Evolutionary conservation across 495 filamentous ascomycete genomes (phyloP).

Genomic region (Aspergillus conjunctus): DNA sequence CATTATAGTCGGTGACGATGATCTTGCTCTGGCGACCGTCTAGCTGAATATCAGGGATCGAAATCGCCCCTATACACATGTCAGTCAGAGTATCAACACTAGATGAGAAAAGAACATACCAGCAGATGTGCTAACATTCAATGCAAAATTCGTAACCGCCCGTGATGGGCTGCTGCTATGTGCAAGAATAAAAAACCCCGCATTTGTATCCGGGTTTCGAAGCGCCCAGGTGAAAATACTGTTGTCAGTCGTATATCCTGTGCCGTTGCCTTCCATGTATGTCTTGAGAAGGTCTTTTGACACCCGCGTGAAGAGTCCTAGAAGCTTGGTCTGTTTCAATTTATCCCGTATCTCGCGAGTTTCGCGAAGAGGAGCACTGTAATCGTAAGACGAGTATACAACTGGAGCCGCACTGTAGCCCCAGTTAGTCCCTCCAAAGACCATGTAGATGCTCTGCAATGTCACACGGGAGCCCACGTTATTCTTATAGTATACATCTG

Average conservation of each 20-base stretch:
- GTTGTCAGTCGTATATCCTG: constrained; percentile 48
- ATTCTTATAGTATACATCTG: constrained; percentile 56
- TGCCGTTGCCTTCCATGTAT: constrained; percentile 59
- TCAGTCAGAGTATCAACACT: background rate
- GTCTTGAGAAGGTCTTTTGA: constrained; percentile 56
- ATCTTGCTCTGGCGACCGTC: constrained; percentile 72
- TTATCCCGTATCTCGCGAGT: constrained; percentile 48
- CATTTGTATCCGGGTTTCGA: constrained; percentile 55
- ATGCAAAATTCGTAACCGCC: constrained; percentile 55
- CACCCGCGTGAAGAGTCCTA: constrained; percentile 58
- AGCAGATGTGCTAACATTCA: constrained; percentile 58
- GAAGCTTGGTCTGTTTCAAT: constrained; percentile 55
- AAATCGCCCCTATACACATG: constrained; percentile 36
- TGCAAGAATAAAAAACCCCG: constrained; percentile 63
- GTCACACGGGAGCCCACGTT: constrained; percentile 54
- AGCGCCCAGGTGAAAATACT: constrained; percentile 55
- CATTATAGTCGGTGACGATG: constrained; percentile 68
- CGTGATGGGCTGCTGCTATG: constrained; percentile 58
- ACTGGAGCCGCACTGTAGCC: constrained; percentile 51
- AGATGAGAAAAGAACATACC: background rate
- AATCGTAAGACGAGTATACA: constrained; percentile 56
- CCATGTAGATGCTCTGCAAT: constrained; percentile 55
- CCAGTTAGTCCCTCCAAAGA: constrained; percentile 62
- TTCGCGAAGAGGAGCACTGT: constrained; percentile 46
- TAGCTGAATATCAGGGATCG: constrained; percentile 64